Base-by-base conservation (phyloP, 306 rosid genomes). In the Quillaja saponaria region DNA sequence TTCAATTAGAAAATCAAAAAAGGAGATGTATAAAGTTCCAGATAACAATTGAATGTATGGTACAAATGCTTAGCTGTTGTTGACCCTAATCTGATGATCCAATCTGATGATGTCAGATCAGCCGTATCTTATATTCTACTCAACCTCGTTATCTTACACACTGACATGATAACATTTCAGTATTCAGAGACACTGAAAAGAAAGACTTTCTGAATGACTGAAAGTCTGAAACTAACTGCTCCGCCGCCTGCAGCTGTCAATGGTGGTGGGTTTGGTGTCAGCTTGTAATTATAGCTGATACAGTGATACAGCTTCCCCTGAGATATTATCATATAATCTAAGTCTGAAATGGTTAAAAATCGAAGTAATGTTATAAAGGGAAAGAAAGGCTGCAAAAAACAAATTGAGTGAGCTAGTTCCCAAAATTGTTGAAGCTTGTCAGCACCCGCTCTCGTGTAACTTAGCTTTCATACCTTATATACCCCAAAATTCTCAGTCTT, bases 381-480 rank as follows among this genome's bases (percentile, higher is more conserved):
- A 34, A 58, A 1, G 35, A 34, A 31, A 34, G 60, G 33, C 5
- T 55, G 60, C 6, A 55, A 20, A 55, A 39, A n/a, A n/a, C n/a
- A n/a, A n/a, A n/a, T n/a, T n/a, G n/a, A 39, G 17, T 8, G 44
- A 16, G 11, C 8, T 6, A 14, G 33, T 34, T 62, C 34, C 69
- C 59, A 49, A 19, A 37, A 14, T 19, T 8, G 49, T 19, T 1
- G 69, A 10, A 50, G 10, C 35, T 18, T 64, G 69, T 37, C 58
- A 20, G 48, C 49, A 17, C 38, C 39, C 41, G n/a, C 48, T 34
- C 20, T 15, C 28, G 10, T 28, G 66, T 25, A 25, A 25, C 42
- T 61, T 61, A 8, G 66, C 54, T 44, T 45, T 45, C 66, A 25
- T 28, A n/a, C 54, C 15, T 33, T 12, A 48, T 47, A 8, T 3